Conservation (phyloP, 169 alveolate species). For the Perkinsus marinus region DNA sequence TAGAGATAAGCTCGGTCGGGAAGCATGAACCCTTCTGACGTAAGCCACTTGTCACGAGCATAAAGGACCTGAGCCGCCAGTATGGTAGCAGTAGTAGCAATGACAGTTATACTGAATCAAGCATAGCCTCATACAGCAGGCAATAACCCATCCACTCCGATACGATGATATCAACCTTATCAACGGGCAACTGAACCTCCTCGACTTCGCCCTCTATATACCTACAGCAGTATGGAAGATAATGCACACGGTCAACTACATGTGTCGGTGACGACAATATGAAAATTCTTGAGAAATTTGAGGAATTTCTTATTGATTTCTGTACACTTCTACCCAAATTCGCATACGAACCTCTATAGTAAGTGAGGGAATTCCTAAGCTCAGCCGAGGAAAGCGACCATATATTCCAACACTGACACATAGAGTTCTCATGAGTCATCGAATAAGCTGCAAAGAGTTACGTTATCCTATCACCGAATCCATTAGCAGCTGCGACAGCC, state of each 20-base stretch:
- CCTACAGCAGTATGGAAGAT: neutral
- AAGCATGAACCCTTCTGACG: constrained; percentile 80
- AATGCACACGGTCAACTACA: too few species aligned
- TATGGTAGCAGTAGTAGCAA: neutral
- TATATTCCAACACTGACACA: too few species aligned
- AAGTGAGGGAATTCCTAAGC: too few species aligned
- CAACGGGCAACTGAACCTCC: constrained; percentile 84
- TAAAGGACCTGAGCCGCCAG: neutral
- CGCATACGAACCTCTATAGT: too few species aligned
- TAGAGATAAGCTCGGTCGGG: constrained; percentile 88
- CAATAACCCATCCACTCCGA: constrained; percentile 99
- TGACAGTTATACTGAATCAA: constrained; percentile 70
- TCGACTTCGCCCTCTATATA: constrained; percentile 86
- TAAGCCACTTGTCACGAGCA: constrained; percentile 60
- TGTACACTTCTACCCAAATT: too few species aligned
- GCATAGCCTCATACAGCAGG: constrained; percentile 91
- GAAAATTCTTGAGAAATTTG: too few species aligned
- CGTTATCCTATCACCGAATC: constrained; percentile 71
- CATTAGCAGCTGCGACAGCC: constrained; percentile 72
- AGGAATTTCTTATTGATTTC: too few species aligned
- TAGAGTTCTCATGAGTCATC: too few species aligned
- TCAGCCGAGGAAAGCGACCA: too few species aligned
- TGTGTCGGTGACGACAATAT: too few species aligned
- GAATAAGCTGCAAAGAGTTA: neutral
- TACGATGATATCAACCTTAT: constrained; percentile 89